Conservation (phyloP, 805 yeast species). For the Cephaloascus fragrans region DNA sequence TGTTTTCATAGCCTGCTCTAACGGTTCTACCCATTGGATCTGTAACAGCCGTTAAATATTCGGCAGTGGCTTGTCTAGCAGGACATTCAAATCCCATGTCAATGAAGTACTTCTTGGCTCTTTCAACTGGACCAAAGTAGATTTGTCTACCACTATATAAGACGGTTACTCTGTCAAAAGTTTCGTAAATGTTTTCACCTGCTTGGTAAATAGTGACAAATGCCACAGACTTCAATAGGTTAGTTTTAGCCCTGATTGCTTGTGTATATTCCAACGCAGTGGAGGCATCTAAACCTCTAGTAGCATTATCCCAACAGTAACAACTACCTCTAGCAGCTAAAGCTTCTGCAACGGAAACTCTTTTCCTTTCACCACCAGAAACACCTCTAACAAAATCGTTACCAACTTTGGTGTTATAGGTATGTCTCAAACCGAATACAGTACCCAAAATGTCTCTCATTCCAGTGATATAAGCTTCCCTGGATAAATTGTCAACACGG, state of each 20-base stretch:
- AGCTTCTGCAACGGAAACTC: conserved; percentile 56
- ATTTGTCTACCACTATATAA: conserved; percentile 51
- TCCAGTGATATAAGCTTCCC: conserved; percentile 3
- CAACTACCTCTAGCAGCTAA: conserved; percentile 33
- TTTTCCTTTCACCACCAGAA: conserved; percentile 70
- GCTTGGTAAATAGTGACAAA: conserved; percentile 45
- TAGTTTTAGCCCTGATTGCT: conserved; percentile 50
- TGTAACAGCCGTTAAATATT: conserved; percentile 57
- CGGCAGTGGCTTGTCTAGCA: conserved; percentile 58
- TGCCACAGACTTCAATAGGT: conserved; percentile 25
- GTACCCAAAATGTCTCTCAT: conserved; percentile 17
- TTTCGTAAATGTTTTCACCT: conserved; percentile 50
- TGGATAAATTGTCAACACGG: background rate
- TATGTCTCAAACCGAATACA: conserved; percentile 37
- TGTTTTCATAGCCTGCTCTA: conserved; percentile 14
- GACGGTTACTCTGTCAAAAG: conserved; percentile 53
- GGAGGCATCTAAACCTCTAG: conserved; percentile 58
- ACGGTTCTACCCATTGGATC: conserved; percentile 51
- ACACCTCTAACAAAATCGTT: conserved; percentile 60
- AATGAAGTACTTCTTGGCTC: conserved; percentile 39
- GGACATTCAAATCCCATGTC: conserved; percentile 57
- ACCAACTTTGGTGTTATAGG: conserved; percentile 51
- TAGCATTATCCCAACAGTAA: conserved; percentile 45
- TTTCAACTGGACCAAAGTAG: conserved; percentile 1
- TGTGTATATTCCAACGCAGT: conserved; percentile 65